A percentile compares a stretch with the other conserved stretches of the same genome.
These are phyloP conservation scores for Phialocephala subalpina DNA, from an alignment of 2,329 filamentous ascomycete species.

Conservation along the genomic window DNA sequence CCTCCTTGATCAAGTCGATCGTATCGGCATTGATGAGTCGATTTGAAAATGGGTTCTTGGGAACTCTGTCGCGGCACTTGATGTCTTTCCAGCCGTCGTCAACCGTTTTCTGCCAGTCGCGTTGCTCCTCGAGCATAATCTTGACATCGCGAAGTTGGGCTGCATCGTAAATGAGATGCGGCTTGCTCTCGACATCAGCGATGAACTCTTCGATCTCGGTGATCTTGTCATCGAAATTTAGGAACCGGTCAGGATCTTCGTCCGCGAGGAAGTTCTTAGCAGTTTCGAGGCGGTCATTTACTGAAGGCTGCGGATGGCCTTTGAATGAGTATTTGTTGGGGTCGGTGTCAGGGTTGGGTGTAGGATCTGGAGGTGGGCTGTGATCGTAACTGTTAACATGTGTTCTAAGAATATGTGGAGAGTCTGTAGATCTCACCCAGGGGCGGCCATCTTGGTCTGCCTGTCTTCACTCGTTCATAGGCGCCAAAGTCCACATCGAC, in stretches of 20 bases:
- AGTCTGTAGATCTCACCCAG: neutral
- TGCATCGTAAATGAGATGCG: conserved; percentile 2
- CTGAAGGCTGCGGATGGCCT: conserved; percentile 44
- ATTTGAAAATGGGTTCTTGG: conserved; percentile 29
- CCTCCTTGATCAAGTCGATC: conserved; percentile 15
- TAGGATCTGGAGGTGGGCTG: neutral
- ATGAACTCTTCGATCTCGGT: conserved; percentile 40
- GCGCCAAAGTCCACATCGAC: neutral
- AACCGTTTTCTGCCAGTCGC: conserved; percentile 30
- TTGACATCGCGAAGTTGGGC: conserved; percentile 31
- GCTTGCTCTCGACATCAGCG: conserved; percentile 28
- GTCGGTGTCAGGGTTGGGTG: no score
- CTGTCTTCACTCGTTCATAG: neutral
- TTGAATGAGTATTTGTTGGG: conserved; percentile 23
- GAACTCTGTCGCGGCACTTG: conserved; percentile 14
- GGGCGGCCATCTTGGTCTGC: conserved; percentile 8
- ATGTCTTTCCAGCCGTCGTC: conserved; percentile 5
- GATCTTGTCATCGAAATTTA: conserved; percentile 50
- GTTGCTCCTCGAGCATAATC: conserved; percentile 35
- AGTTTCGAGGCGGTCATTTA: conserved; percentile 44
- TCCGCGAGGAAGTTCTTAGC: conserved; percentile 57
- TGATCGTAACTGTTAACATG: neutral
- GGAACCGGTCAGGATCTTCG: conserved; percentile 53
- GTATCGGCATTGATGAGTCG: conserved; percentile 31
- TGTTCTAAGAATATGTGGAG: neutral